Conservation (phyloP, 192 early-diverging fungal genomes). For the Entophlyctis helioformis region DNA sequence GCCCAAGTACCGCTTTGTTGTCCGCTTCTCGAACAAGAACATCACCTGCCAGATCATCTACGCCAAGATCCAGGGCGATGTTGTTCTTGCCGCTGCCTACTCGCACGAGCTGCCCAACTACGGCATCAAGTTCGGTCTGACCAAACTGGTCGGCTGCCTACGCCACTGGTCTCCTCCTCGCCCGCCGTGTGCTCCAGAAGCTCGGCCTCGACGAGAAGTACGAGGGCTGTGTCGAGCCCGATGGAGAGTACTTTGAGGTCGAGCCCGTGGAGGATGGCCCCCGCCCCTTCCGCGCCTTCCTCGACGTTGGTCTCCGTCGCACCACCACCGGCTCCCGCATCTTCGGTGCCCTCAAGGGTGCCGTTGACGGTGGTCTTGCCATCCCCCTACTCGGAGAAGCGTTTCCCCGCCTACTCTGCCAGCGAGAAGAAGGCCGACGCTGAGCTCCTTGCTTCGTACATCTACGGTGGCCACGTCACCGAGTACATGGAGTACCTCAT, state of each 20-base stretch:
- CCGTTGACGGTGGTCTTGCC: conserved; percentile 94
- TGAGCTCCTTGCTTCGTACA: conserved; percentile 89
- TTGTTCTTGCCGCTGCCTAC: conserved; percentile 91
- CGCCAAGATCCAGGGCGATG: conserved; percentile 96
- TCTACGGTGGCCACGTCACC: conserved; percentile 94
- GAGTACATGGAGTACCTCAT: conserved; percentile 97
- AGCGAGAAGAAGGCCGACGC: conserved; percentile 82
- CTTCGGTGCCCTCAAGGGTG: conserved; percentile 97
- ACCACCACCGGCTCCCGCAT: conserved; percentile 97
- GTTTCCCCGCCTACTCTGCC: conserved; percentile 94
- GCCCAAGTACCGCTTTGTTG: conserved; percentile 98
- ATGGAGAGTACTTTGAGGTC: conserved; percentile 79
- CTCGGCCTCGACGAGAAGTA: conserved; percentile 92
- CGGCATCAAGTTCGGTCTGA: conserved; percentile 95
- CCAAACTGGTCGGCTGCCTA: conserved; percentile 99
- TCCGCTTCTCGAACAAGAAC: conserved; percentile 98
- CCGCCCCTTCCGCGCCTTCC: conserved; percentile 94
- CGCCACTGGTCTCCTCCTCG: conserved; percentile 91
- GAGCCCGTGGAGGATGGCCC: conserved; percentile 81
- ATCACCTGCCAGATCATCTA: conserved; percentile 94
- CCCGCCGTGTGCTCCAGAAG: conserved; percentile 91
- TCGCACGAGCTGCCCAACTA: conserved; percentile 92
- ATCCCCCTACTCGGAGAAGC: conserved; percentile 91
- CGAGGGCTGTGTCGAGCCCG: conserved; percentile 83
- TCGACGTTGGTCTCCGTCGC: conserved; percentile 92